Evolutionary conservation across 2,329 filamentous ascomycete species (phyloP).

Genomic region (Tolypocladium endophyticum): DNA sequence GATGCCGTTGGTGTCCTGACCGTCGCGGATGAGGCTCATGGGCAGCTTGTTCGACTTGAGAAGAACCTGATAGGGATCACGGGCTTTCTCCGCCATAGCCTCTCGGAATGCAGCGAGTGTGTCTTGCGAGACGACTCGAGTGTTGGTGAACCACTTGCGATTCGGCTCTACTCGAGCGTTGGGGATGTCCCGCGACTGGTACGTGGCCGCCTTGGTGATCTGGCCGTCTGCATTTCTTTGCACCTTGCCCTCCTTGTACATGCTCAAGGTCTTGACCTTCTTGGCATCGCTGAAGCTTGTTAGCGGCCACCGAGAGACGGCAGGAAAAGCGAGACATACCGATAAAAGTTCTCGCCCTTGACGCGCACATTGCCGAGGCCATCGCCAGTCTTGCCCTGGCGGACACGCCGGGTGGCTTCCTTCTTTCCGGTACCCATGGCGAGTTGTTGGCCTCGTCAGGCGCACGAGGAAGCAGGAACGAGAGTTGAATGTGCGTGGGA

Average conservation of each 20-base stretch:
- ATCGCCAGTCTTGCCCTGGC: slow-evolving; percentile 76
- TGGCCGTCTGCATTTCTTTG: slow-evolving; percentile 74
- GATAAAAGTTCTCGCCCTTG: slow-evolving; percentile 99
- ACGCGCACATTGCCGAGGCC: slow-evolving; percentile 84
- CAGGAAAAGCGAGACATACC: slow-evolving; percentile 33
- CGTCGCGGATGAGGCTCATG: slow-evolving; percentile 85
- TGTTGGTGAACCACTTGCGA: slow-evolving; percentile 96
- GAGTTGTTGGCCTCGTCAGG: slow-evolving; percentile 10
- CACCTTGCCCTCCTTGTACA: slow-evolving; percentile 79
- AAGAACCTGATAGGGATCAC: slow-evolving; percentile 88
- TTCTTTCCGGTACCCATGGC: slow-evolving; percentile 87
- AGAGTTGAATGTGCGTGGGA: neutral
- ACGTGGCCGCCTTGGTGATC: slow-evolving; percentile 74
- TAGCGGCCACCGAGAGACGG: slow-evolving; percentile 2
- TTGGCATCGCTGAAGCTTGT: slow-evolving; percentile 50
- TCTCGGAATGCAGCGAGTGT: slow-evolving; percentile 78
- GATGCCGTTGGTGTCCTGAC: slow-evolving; percentile 64
- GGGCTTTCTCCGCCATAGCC: slow-evolving; percentile 81
- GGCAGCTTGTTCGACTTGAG: slow-evolving; percentile 95
- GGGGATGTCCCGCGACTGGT: slow-evolving; percentile 73
- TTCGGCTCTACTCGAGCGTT: slow-evolving; percentile 88
- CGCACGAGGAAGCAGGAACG: neutral
- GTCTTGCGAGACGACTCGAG: slow-evolving; percentile 79
- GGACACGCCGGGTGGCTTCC: slow-evolving; percentile 69
- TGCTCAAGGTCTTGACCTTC: slow-evolving; percentile 79